phyloP scores from a whole-genome alignment of 768 basidiomycete genomes.

The Rhodotorula taiwanensis region DNA sequence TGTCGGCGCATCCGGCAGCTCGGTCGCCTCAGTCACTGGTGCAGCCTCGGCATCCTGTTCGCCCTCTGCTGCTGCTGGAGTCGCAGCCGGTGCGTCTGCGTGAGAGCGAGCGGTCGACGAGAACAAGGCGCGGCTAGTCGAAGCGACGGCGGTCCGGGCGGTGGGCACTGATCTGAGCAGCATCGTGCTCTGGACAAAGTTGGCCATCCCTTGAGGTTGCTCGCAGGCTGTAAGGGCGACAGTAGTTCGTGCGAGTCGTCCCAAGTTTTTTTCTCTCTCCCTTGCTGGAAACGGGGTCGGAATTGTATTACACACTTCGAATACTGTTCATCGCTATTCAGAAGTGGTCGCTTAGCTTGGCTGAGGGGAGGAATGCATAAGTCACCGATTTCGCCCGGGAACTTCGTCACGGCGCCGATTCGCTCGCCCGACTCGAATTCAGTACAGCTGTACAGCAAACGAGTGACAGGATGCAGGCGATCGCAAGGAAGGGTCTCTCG shows the following conservation, averaged over 20 bases:
- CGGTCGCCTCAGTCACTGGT: background rate
- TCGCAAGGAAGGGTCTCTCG: conserved; percentile 10
- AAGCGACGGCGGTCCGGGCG: background rate
- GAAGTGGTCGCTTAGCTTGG: no score
- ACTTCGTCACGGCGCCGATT: no score
- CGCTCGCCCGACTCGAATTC: no score
- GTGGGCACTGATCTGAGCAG: conserved; percentile 4
- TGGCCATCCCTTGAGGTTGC: no score
- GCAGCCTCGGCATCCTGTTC: background rate
- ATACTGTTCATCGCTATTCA: no score
- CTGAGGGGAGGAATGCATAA: no score
- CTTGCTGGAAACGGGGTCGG: no score
- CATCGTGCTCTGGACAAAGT: background rate
- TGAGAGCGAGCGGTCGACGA: conserved; percentile 10
- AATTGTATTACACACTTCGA: no score
- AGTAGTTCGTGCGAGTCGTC: no score
- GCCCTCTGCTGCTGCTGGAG: background rate
- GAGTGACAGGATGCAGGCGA: conserved; percentile 12
- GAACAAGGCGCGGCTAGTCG: conserved; percentile 1
- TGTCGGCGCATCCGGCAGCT: background rate
- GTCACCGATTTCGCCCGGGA: no score
- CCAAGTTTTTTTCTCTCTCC: no score
- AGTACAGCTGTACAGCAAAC: background rate
- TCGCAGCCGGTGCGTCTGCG: conserved; percentile 8
- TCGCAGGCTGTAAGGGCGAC: no score